Percentiles rank a stretch among this genome's conserved stretches.
Conservation (phyloP, 352 stramenopile genomes). For the Globisporangium canariense region DNA sequence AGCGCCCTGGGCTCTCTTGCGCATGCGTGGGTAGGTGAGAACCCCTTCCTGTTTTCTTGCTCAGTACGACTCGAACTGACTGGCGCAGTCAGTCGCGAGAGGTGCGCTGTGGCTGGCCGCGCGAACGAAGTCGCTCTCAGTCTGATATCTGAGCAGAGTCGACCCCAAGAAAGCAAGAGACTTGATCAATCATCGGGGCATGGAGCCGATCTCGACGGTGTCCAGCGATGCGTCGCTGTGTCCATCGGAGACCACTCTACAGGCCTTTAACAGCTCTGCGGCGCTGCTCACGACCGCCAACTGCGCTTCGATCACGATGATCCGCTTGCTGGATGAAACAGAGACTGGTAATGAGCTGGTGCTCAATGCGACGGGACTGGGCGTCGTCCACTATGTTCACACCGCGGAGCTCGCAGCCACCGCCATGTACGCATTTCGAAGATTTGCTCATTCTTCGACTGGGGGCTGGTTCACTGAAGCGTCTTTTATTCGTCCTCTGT, state of each 20-base stretch:
- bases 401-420: not conserved
- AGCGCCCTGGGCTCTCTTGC: not conserved
- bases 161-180: not conserved
- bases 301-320: not conserved
- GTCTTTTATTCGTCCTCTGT: not conserved
- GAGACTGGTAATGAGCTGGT: not conserved
- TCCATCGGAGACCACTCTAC: conserved; percentile 5
- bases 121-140: not conserved
- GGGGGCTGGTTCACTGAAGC: not conserved
- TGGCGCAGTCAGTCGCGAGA: too few relatives aligned
- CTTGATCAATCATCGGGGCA: not conserved
- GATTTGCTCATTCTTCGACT: not conserved
- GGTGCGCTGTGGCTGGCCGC: too few relatives aligned
- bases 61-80: not conserved
- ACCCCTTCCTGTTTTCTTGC: not conserved
- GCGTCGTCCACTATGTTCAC: conserved; percentile 11
- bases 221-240: not conserved
- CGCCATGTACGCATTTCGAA: not conserved
- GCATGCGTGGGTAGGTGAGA: not conserved
- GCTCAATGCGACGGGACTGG: conserved; percentile 7
- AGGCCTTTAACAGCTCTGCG: not conserved
- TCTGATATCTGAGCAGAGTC: conserved; percentile 2
- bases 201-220: not conserved
- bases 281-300: conserved; percentile 3
- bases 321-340: not conserved